Evolutionary conservation across 2,329 filamentous ascomycete genomes (phyloP).

Genomic region (Phyllosticta capitalensis): DNA sequence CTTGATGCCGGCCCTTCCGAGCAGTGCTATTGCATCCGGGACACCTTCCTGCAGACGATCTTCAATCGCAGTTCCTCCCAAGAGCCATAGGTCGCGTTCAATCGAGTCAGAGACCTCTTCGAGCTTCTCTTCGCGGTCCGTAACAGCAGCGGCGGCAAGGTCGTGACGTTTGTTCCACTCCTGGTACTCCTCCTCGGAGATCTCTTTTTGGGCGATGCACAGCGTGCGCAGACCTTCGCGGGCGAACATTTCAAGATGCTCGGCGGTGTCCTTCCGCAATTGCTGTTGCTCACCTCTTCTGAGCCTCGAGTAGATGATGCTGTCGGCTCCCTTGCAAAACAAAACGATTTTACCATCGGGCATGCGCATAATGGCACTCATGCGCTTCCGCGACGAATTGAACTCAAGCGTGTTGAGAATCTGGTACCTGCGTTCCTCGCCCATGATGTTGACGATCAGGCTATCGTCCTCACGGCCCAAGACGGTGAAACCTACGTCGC

Average conservation of each 20-base stretch:
- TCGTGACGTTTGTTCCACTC: slow-evolving; percentile 83
- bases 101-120: slow-evolving; percentile 84
- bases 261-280: slow-evolving; percentile 72
- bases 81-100: slow-evolving; percentile 75
- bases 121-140: slow-evolving; percentile 83
- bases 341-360: slow-evolving; percentile 80
- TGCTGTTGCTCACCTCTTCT: slow-evolving; percentile 78
- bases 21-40: slow-evolving; percentile 84
- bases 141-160: slow-evolving; percentile 70
- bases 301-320: slow-evolving; percentile 88
- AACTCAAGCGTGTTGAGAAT: slow-evolving; percentile 95
- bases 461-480: slow-evolving; percentile 71
- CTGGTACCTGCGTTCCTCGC: slow-evolving; percentile 72
- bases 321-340: slow-evolving; percentile 96
- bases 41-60: slow-evolving; percentile 95
- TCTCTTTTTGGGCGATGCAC: slow-evolving; percentile 77
- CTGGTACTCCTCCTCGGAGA: slow-evolving; percentile 74
- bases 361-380: slow-evolving; percentile 96
- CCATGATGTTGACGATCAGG: slow-evolving; percentile 77
- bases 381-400: slow-evolving; percentile 91
- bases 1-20: slow-evolving; percentile 92
- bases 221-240: slow-evolving; percentile 89
- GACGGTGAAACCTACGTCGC: slow-evolving; percentile 91
- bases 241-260: slow-evolving; percentile 95
- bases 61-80: slow-evolving; percentile 95